phyloP scores from a whole-genome alignment of 352 stramenopile genomes.

The Blastocystis sp. region DNA sequence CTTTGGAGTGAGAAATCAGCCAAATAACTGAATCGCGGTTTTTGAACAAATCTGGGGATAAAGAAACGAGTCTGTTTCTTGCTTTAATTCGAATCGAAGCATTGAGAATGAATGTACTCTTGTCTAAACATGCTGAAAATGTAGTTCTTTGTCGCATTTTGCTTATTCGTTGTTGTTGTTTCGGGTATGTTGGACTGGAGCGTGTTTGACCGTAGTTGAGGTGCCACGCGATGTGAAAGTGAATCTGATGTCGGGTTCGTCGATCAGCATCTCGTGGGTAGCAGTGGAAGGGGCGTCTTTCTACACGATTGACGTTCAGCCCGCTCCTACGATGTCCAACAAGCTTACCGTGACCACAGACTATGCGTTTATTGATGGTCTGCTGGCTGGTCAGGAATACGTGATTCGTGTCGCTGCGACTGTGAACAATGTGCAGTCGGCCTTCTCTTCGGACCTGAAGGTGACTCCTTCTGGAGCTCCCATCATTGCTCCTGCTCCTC shows the following conservation, averaged over 20 bases:
- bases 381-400: not conserved
- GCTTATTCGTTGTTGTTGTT: not conserved
- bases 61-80: not conserved
- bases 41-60: not conserved
- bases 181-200: not conserved
- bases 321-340: constrained; percentile 17
- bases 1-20: not conserved
- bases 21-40: not conserved
- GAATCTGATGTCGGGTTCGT: constrained; percentile 39
- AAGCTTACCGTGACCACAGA: not conserved
- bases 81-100: not conserved
- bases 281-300: not conserved
- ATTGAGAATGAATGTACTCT: constrained; percentile 29
- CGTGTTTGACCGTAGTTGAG: not conserved
- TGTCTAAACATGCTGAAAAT: not conserved
- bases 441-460: not conserved
- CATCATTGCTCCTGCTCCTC: constrained; percentile 49
- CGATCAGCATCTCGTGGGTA: constrained; percentile 35
- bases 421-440: not conserved
- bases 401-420: not conserved
- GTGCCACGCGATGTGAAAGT: constrained; percentile 27
- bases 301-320: not conserved
- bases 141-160: not conserved
- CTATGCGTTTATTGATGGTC: constrained; percentile 33
- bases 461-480: constrained; percentile 10